Base-by-base conservation (phyloP, 495 filamentous ascomycete genomes). In the Penicillium steckii region DNA sequence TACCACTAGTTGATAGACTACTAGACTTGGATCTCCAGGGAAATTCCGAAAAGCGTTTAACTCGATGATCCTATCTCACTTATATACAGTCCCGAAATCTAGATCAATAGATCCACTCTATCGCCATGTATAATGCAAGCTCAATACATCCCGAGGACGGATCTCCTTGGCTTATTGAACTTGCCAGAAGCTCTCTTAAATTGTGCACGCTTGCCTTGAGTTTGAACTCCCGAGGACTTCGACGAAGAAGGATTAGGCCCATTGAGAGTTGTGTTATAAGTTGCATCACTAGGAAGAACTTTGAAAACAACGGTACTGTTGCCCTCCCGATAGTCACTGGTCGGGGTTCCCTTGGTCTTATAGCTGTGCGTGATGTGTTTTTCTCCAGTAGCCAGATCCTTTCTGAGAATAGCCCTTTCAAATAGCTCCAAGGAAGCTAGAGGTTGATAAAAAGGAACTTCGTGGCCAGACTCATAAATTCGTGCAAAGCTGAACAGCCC, bases 401-500 rank as follows among this genome's bases (percentile, higher is more conserved):
- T 64, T 13, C 82, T 79, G 4, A 60, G 60, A 43, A 87, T 77
- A 1, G 71, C 77, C 6, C 85, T 73, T 57, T 81, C 74, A 57
- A 88, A 86, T 32, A 85, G 69, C 50, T 77, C 75, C 5, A 86
- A 70, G 3, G 83, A 59, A n/a, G 77, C 73, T 25, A 86, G 59
- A 0, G 86, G 86, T 60, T 87, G 84, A 57, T 89, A 88, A 30
- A 85, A 81, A 1, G 87, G 86, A 8, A 89, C 81, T 45, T 83
- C 78, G 59, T 91, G 88, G 0, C 88, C 88, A 9, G 84, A 81
- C 56, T 88, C 75, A 61, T 85, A 90, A 8, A 90, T 74, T 2
- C 86, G 78, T 23, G 80, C 76, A 64, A 90, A 91, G 25, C 83
- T 83, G 52, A 89, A 84, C 62, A 85, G 81, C 18, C 81, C 85